These are phyloP conservation scores for Eimeria nieschulzi DNA, from an alignment of 169 alveolate species.

Conservation along the genomic window DNA sequence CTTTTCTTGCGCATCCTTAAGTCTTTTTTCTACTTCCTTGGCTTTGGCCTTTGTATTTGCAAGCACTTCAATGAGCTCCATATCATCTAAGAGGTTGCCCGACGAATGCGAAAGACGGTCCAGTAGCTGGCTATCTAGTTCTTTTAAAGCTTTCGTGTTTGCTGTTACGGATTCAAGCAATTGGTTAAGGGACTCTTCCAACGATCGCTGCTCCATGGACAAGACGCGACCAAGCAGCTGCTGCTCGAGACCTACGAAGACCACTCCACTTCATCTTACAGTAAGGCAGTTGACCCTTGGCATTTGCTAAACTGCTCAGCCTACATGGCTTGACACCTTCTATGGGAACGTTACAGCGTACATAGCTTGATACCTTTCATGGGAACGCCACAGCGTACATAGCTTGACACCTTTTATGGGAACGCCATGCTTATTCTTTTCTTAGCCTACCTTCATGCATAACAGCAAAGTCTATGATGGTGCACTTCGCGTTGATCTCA, in stretches of 20 bases:
- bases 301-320: no score
- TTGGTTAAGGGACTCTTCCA: constrained; percentile 89
- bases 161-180: constrained; percentile 82
- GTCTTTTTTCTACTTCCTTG: constrained; percentile 92
- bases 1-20: constrained; percentile 84
- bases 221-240: constrained; percentile 96
- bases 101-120: constrained; percentile 93
- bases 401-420: no score
- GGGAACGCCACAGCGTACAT: no score
- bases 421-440: not conserved
- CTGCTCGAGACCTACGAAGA: constrained; percentile 91
- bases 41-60: constrained; percentile 93
- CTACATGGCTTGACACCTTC: no score
- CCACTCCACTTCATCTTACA: no score
- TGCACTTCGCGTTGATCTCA: constrained; percentile 95
- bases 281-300: no score
- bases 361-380: no score
- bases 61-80: constrained; percentile 95
- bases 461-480: constrained; percentile 97
- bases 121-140: constrained; percentile 91
- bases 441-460: constrained; percentile 86
- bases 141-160: constrained; percentile 92
- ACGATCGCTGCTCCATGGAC: constrained; percentile 93
- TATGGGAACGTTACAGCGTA: no score
- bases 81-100: constrained; percentile 95